A percentile compares a stretch with the other conserved stretches of the same genome.
phyloP scores from a whole-genome alignment of 306 rosid genomes.

The Lathyrus sativus region DNA sequence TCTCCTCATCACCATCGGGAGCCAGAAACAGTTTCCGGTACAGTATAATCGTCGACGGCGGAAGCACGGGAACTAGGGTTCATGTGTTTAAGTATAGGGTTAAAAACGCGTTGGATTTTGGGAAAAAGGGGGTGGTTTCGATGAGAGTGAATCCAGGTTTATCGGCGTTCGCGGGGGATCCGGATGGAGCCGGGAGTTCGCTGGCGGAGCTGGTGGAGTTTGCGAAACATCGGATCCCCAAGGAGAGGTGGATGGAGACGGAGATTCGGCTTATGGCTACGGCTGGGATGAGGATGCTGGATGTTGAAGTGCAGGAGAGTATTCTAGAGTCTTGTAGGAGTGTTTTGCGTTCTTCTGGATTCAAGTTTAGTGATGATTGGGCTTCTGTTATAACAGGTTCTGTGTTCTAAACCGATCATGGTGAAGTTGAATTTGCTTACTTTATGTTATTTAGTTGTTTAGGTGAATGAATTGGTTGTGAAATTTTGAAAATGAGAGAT shows the following conservation, averaged over 20 bases:
- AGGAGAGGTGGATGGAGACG: constrained; percentile 63
- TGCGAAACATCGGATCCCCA: constrained; percentile 66
- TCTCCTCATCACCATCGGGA: not conserved
- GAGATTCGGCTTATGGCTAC: constrained; percentile 94
- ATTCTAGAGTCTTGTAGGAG: constrained; percentile 70
- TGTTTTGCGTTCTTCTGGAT: constrained; percentile 60
- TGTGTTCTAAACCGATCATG: not conserved
- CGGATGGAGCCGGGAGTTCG: constrained; percentile 63
- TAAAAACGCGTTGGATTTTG: constrained; percentile 51
- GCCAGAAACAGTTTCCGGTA: constrained; percentile 35
- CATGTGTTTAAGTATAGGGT: constrained; percentile 60
- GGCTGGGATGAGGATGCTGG: constrained; percentile 82
- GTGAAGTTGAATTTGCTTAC: not conserved
- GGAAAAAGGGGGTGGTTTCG: constrained; percentile 54
- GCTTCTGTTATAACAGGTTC: constrained; percentile 87
- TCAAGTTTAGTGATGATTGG: constrained; percentile 78
- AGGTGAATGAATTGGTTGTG: constrained; percentile 10
- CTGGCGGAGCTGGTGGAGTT: constrained; percentile 67
- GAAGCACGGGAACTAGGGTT: constrained; percentile 86
- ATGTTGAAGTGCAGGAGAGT: constrained; percentile 49
- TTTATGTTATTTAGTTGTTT: not conserved
- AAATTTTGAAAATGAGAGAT: not conserved
- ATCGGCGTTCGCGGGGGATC: constrained; percentile 62
- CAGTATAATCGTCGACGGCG: constrained; percentile 80
- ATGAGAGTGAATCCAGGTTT: constrained; percentile 81